phyloP scores from a whole-genome alignment of 2,329 filamentous ascomycete genomes.

The Albophoma yamanashiensis region DNA sequence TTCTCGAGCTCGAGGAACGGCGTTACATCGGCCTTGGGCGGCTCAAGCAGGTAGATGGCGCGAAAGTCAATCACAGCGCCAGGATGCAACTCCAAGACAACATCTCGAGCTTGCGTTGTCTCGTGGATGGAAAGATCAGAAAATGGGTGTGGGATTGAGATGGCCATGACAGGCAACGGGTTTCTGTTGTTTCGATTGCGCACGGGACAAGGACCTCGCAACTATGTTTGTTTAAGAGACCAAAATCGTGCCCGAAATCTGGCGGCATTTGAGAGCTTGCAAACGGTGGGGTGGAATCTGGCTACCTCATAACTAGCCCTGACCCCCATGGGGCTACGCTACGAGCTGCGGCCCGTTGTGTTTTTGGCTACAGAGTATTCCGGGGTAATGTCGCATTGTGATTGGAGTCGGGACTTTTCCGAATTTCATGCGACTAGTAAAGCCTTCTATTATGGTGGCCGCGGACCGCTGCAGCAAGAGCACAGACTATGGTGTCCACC shows the following conservation, averaged over 20 bases:
- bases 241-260: not conserved
- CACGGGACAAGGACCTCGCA: not conserved
- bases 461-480: not conserved
- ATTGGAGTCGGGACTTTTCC: not conserved
- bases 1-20: constrained; percentile 34
- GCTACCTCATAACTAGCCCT: not conserved
- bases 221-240: not conserved
- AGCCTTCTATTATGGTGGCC: no score
- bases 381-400: not conserved
- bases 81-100: constrained; percentile 17
- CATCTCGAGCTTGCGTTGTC: constrained; percentile 21
- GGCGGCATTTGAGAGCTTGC: not conserved
- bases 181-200: not conserved
- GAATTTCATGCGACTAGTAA: not conserved
- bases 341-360: not conserved
- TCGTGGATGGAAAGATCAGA: constrained; percentile 17
- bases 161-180: not conserved
- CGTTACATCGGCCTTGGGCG: constrained; percentile 34
- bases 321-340: not conserved
- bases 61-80: constrained; percentile 30
- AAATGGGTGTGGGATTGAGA: constrained; percentile 18
- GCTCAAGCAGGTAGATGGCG: constrained; percentile 38
- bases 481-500: not conserved
- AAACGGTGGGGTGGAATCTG: not conserved
- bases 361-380: not conserved